A percentile compares a stretch with the other conserved stretches of the same genome.
Evolutionary conservation across 2,329 filamentous ascomycete genomes (phyloP).

Genomic region (Emericellopsis cladophorae): DNA sequence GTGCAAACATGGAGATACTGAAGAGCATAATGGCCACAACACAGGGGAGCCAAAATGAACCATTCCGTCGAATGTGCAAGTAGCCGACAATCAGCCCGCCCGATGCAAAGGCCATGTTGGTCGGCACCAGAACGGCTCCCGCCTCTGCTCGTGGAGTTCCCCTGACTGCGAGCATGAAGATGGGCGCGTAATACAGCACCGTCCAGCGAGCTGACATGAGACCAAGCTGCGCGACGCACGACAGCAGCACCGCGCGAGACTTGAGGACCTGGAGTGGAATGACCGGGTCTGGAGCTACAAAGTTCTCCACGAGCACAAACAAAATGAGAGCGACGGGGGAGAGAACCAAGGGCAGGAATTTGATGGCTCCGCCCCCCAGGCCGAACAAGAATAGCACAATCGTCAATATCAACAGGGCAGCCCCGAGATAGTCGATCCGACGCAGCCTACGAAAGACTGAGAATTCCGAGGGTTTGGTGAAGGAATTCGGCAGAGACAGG

Average conservation of each 20-base stretch:
- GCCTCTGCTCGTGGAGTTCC: conserved; percentile 56
- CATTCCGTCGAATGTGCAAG: conserved; percentile 60
- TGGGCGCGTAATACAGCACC: conserved; percentile 68
- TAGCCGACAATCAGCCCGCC: conserved; percentile 64
- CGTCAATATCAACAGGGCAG: conserved; percentile 48
- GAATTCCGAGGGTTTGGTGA: background rate
- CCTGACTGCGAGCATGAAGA: conserved; percentile 67
- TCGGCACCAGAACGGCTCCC: conserved; percentile 67
- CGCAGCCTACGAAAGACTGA: conserved; percentile 41
- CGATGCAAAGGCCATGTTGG: conserved; percentile 65
- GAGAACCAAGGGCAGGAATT: conserved; percentile 43
- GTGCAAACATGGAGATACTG: conserved; percentile 39
- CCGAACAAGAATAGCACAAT: conserved; percentile 63
- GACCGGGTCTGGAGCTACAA: conserved; percentile 54
- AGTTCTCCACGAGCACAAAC: conserved; percentile 52
- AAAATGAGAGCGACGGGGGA: conserved; percentile 37
- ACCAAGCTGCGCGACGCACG: conserved; percentile 61
- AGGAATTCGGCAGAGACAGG: conserved; percentile 44
- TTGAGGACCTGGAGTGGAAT: conserved; percentile 60
- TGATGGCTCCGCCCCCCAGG: conserved; percentile 47
- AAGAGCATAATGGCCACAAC: conserved; percentile 51
- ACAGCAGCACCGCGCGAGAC: conserved; percentile 58
- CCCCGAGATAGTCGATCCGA: conserved; percentile 64
- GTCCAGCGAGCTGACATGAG: conserved; percentile 75
- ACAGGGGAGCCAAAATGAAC: conserved; percentile 59